Evolutionary conservation across 1,139 yeast genomes (phyloP), one percentile per base, ranked within the genome.

Genomic region (Debaryomyces singareniensis): DNA sequence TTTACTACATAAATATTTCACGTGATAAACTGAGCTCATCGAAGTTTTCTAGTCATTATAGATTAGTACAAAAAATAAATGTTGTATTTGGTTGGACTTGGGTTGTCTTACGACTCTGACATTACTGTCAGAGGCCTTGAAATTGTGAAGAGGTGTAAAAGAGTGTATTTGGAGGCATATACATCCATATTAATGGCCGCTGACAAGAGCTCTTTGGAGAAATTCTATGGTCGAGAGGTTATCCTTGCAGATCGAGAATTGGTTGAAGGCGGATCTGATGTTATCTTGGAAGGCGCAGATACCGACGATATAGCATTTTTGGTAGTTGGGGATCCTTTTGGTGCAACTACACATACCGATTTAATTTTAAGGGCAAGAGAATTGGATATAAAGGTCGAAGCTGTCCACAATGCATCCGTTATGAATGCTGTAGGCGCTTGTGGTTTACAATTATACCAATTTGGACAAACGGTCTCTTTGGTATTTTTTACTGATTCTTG

Each of bases 391-490:
- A 64, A 71, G 34, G 86, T 84, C 27, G 93, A 84, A 49, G 74
- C 84, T 29, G 75, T 91, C 35, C 98, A 91, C 60, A 91, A 91
- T 56, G 98, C 98, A 3, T 84, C 95, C 15, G 94, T 91, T 14
- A 87, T 91, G 96, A 91, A 91, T 53, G 98, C 98, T 0, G 95
- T 91, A 15, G 98, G 98, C 10, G 95, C 96, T 2, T 87, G 96
- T 62, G 98, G 98, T 15, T 69, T 91, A 40, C 98, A 91, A 55
- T 69, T 91, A 37, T 91, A 91, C 58, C 89, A 83, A 46, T 91
- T 89, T 58, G 98, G 98, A 5, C 98, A 91, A 60, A 87, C 97
- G 10, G 93, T 91, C 11, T 86, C 96, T 1, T 69, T 91, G 52
- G 98, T 91, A 3, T 91, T 91, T 54, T 91, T 91, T 69, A 89